Evolutionary conservation across 805 yeast genomes (phyloP).

Genomic region (Suhomyces kilbournensis): DNA sequence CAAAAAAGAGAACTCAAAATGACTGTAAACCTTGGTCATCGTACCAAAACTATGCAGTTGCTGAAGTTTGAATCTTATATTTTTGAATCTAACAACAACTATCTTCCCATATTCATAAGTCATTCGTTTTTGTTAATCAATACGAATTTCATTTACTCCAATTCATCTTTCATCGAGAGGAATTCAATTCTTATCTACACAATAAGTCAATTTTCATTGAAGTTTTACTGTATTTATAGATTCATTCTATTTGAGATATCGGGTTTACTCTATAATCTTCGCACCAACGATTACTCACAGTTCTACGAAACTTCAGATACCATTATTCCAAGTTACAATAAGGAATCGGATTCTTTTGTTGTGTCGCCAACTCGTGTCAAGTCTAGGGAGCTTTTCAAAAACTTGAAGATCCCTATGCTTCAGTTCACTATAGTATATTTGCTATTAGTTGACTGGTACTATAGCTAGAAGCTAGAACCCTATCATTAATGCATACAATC

Average conservation of each 20-base stretch:
- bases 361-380: background rate
- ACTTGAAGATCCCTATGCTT: background rate
- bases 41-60: background rate
- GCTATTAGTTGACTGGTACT: background rate
- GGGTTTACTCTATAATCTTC: conserved; percentile 10
- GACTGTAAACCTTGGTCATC: background rate
- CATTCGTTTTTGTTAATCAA: conserved; percentile 31
- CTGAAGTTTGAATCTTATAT: background rate
- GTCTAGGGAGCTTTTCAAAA: background rate
- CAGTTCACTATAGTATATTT: background rate
- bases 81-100: conserved; percentile 30
- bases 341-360: background rate
- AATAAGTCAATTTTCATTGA: conserved; percentile 22
- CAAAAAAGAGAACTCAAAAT: background rate
- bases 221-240: conserved; percentile 33
- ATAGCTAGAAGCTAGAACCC: background rate
- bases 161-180: background rate
- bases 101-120: conserved; percentile 32
- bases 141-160: conserved; percentile 16
- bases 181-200: conserved; percentile 15
- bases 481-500: background rate
- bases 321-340: background rate
- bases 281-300: background rate
- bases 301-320: background rate
- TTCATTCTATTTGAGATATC: conserved; percentile 30